phyloP scores from a whole-genome alignment of 2,329 filamentous ascomycete species.

The Cytospora mali region DNA sequence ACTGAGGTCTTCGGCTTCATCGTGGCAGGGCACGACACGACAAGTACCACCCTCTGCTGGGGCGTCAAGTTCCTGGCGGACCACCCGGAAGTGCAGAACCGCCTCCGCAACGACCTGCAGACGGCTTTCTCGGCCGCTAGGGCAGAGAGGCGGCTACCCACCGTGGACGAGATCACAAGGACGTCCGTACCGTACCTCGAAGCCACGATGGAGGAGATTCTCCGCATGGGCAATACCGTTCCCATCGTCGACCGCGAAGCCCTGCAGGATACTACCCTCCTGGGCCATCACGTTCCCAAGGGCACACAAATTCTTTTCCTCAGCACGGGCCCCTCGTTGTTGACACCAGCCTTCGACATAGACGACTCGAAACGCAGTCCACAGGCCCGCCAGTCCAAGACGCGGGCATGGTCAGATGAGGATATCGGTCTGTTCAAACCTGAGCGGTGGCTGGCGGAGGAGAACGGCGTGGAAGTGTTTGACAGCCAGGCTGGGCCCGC shows the following conservation, averaged over 20 bases:
- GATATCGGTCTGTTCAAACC: slow-evolving; percentile 20
- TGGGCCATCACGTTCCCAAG: slow-evolving; percentile 43
- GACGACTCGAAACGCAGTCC: slow-evolving; percentile 17
- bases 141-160: slow-evolving; percentile 36
- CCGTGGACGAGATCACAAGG: slow-evolving; percentile 35
- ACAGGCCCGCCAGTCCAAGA: slow-evolving; percentile 10
- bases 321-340: slow-evolving; percentile 36
- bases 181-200: slow-evolving; percentile 48
- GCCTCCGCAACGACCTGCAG: slow-evolving; percentile 45
- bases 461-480: slow-evolving; percentile 26
- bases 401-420: slow-evolving; percentile 2
- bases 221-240: slow-evolving; percentile 49
- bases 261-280: slow-evolving; percentile 42
- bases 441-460: slow-evolving; percentile 19
- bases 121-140: slow-evolving; percentile 42
- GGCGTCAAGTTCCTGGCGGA: slow-evolving; percentile 45
- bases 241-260: slow-evolving; percentile 49
- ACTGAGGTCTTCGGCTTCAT: slow-evolving; percentile 46
- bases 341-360: slow-evolving; percentile 10
- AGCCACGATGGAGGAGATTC: slow-evolving; percentile 49
- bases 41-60: slow-evolving; percentile 47
- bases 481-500: slow-evolving; percentile 33
- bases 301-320: slow-evolving; percentile 48
- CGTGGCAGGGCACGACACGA: slow-evolving; percentile 48
- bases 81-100: slow-evolving; percentile 42